These are phyloP conservation scores for Phytophthora lateralis DNA, from an alignment of 352 stramenopile genomes.

Conservation along the genomic window DNA sequence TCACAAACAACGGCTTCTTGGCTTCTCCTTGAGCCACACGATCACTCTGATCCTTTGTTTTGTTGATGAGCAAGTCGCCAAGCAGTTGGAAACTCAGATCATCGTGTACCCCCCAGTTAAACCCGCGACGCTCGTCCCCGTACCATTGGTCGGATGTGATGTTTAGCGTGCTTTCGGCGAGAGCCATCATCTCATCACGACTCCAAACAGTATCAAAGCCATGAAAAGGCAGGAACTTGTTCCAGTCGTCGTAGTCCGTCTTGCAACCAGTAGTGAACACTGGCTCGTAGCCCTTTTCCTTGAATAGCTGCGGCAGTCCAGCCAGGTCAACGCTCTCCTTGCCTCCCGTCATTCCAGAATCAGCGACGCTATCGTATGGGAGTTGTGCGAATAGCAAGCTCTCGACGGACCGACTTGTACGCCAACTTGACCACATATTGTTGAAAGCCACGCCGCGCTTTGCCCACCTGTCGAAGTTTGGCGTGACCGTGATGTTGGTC, in stretches of 20 bases:
- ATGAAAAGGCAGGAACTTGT: conserved; percentile 50
- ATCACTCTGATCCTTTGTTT: conserved; percentile 40
- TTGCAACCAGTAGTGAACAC: conserved; percentile 53
- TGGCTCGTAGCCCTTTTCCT: conserved; percentile 52
- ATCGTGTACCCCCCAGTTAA: conserved; percentile 57
- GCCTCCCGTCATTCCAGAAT: conserved; percentile 44
- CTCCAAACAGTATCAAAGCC: conserved; percentile 56
- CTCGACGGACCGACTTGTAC: conserved; percentile 62
- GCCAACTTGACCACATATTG: conserved; percentile 69
- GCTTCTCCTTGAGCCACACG: conserved; percentile 22
- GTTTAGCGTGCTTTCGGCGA: conserved; percentile 40
- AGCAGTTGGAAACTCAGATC: conserved; percentile 54
- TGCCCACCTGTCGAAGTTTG: conserved; percentile 56
- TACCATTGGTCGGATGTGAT: conserved; percentile 46
- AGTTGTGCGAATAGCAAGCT: conserved; percentile 61
- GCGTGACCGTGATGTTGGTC: conserved; percentile 41
- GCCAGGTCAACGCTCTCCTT: conserved; percentile 34
- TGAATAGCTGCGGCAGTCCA: conserved; percentile 59
- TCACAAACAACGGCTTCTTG: conserved; percentile 57
- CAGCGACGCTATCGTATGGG: conserved; percentile 41
- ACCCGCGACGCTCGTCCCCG: conserved; percentile 12
- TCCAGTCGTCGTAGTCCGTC: conserved; percentile 56
- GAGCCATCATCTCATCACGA: conserved; percentile 44
- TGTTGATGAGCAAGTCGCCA: conserved; percentile 55
- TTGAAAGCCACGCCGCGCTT: conserved; percentile 50